Conservation (phyloP, 768 basidiomycete genomes). For the Lenzites betulinus region DNA sequence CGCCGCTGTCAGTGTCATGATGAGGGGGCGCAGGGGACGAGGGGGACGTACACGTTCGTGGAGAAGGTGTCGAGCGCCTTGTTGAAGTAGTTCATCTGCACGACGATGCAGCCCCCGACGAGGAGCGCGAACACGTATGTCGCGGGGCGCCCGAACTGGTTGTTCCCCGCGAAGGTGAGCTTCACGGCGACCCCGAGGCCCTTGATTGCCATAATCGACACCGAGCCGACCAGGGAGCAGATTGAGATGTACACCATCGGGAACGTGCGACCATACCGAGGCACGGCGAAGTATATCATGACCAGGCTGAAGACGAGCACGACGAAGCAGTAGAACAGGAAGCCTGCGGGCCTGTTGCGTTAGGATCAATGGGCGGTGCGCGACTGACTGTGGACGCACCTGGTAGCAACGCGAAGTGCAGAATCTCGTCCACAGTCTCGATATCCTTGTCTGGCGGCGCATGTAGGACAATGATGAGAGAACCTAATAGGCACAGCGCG, state of each 20-base stretch:
- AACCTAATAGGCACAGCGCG: slow-evolving; percentile 80
- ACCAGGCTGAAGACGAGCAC: slow-evolving; percentile 78
- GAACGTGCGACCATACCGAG: slow-evolving; percentile 82
- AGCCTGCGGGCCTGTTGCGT: slow-evolving; percentile 52
- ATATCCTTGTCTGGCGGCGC: slow-evolving; percentile 96
- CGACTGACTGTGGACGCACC: slow-evolving; percentile 47
- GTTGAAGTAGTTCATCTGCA: slow-evolving; percentile 98
- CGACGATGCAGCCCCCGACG: slow-evolving; percentile 80
- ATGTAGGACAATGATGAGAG: slow-evolving; percentile 92
- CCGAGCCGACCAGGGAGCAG: slow-evolving; percentile 92
- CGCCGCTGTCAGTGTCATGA: too few relatives aligned
- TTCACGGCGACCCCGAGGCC: slow-evolving; percentile 97
- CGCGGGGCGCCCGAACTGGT: slow-evolving; percentile 91
- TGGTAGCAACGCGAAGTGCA: slow-evolving; percentile 89
- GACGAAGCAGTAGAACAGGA: slow-evolving; percentile 86
- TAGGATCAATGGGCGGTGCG: neutral
- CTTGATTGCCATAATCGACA: slow-evolving; percentile 99
- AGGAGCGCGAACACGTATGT: slow-evolving; percentile 95
- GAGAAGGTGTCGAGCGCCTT: slow-evolving; percentile 97
- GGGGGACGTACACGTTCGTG: slow-evolving; percentile 84
- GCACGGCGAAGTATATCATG: slow-evolving; percentile 87
- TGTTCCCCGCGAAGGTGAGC: slow-evolving; percentile 88
- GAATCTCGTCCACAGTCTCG: slow-evolving; percentile 89
- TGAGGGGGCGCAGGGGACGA: neutral
- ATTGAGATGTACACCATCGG: slow-evolving; percentile 95